Evolutionary conservation across 192 early-diverging fungal genomes (phyloP).

Genomic region (Backusella tuberculispora): DNA sequence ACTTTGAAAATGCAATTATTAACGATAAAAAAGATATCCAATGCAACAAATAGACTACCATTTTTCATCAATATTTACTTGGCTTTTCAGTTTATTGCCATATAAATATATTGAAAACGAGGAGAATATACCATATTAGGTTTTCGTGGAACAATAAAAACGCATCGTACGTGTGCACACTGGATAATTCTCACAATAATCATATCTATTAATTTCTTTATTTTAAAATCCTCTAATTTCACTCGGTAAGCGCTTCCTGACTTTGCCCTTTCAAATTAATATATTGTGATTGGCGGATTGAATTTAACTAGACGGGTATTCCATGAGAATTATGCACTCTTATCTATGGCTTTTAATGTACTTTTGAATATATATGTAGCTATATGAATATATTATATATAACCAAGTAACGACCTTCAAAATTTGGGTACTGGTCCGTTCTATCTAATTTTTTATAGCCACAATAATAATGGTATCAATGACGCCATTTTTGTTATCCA

Average conservation of each 20-base stretch:
- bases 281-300: no score
- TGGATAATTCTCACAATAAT: neutral
- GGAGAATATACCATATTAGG: neutral
- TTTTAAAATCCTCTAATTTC: neutral
- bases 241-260: neutral
- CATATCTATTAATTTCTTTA: no score
- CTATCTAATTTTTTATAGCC: no score
- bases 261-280: neutral
- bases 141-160: neutral
- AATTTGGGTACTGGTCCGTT: no score
- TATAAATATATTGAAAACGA: slow-evolving; percentile 11
- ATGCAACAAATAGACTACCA: neutral
- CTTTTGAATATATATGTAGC: no score
- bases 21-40: neutral
- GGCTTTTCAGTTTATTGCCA: neutral
- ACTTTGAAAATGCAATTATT: neutral
- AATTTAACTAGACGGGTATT: no score
- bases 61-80: neutral
- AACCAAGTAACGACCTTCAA: no score
- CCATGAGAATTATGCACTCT: no score
- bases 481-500: no score
- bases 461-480: no score
- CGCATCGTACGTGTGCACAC: neutral
- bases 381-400: no score
- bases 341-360: no score